These are phyloP conservation scores for Harringtonia aguacate DNA, from an alignment of 2,329 filamentous ascomycete genomes.

Conservation along the genomic window DNA sequence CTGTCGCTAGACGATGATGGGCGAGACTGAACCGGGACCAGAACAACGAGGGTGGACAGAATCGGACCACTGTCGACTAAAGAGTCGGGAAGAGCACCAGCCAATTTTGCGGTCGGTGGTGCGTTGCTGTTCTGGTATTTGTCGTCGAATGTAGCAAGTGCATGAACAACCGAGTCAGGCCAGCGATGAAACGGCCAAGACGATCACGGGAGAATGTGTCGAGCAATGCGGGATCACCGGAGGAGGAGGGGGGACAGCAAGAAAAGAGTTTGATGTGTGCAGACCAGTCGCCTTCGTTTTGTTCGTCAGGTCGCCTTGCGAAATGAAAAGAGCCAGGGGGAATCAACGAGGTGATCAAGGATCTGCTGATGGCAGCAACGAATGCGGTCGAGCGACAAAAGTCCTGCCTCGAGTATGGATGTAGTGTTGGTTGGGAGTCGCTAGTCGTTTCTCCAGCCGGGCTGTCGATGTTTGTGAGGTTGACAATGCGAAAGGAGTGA, in stretches of 20 bases:
- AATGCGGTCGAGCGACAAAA: background rate
- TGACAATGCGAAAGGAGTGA: background rate
- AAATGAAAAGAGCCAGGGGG: too few species aligned
- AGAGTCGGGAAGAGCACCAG: too few species aligned
- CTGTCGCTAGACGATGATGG: too few species aligned
- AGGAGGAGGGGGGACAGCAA: background rate
- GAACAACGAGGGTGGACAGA: too few species aligned
- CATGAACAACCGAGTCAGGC: slow-evolving; percentile 19
- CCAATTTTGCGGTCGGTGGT: background rate
- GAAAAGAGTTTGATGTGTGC: background rate
- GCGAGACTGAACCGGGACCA: too few species aligned
- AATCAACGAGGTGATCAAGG: too few species aligned
- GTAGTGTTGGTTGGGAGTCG: too few species aligned
- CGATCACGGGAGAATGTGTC: slow-evolving; percentile 9
- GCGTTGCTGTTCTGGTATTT: background rate
- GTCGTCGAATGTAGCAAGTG: slow-evolving; percentile 6
- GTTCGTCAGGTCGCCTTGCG: background rate
- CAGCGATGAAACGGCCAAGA: slow-evolving; percentile 11
- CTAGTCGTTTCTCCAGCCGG: too few species aligned
- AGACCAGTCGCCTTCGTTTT: background rate
- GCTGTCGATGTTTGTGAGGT: background rate
- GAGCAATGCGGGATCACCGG: slow-evolving; percentile 7
- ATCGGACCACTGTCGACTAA: too few species aligned
- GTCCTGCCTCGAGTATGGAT: too few species aligned
- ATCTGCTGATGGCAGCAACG: too few species aligned